These are phyloP conservation scores for Boletus pseudopeckii DNA, from an alignment of 768 basidiomycete genomes.

Conservation along the genomic window DNA sequence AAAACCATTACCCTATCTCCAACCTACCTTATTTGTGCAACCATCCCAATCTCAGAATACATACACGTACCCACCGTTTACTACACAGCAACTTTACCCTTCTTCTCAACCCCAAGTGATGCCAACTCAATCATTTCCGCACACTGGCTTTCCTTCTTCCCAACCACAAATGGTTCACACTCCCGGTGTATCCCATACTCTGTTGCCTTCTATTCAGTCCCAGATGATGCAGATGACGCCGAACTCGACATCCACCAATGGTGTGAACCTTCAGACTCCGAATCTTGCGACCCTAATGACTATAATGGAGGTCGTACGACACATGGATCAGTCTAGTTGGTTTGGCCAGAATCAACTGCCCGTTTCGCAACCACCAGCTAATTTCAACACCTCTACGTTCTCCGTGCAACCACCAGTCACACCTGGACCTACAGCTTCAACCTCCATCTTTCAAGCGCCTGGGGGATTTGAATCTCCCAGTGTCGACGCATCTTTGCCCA, in stretches of 20 bases:
- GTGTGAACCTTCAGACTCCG: slow-evolving; percentile 12
- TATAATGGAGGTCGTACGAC: slow-evolving; percentile 31
- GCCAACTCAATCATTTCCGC: slow-evolving; percentile 18
- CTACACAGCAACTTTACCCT: slow-evolving; percentile 17
- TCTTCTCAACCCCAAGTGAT: slow-evolving; percentile 18
- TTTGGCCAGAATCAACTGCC: slow-evolving; percentile 17
- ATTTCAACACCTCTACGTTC: background rate
- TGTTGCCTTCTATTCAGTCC: slow-evolving; percentile 16
- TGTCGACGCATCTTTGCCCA: background rate
- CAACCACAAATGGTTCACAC: slow-evolving; percentile 14
- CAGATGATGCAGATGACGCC: slow-evolving; percentile 12
- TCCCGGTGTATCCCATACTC: slow-evolving; percentile 8
- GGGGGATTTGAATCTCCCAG: background rate
- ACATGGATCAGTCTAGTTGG: slow-evolving; percentile 24
- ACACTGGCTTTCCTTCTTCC: slow-evolving; percentile 11
- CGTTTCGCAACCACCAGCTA: slow-evolving; percentile 13
- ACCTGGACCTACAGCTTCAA: background rate
- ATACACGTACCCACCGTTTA: slow-evolving; percentile 10
- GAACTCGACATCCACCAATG: slow-evolving; percentile 7
- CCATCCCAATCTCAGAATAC: slow-evolving; percentile 20
- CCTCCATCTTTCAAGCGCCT: background rate
- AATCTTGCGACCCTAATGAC: slow-evolving; percentile 30
- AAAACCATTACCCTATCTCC: slow-evolving; percentile 12
- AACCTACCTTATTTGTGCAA: slow-evolving; percentile 11
- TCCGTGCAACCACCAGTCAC: slow-evolving; percentile 4